Evolutionary conservation across 2,329 filamentous ascomycete genomes (phyloP).

Genomic region (Phoma sp.): DNA sequence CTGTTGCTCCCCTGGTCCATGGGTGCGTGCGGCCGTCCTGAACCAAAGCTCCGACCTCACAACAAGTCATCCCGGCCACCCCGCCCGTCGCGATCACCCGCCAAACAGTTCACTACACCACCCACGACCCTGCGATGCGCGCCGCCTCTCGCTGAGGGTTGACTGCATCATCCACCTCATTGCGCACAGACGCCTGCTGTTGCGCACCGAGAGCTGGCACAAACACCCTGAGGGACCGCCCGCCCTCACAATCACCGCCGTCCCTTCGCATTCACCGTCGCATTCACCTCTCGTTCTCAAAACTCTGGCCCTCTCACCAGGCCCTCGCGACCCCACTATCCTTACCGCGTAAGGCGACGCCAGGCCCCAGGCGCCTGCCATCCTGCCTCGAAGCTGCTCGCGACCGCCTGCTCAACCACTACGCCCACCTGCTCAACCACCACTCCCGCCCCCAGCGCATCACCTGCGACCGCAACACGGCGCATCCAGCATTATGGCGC

Average conservation of each 20-base stretch:
- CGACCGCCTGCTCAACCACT: slow-evolving; percentile 3
- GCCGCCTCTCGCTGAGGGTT: slow-evolving; percentile 12
- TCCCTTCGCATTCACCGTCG: slow-evolving; percentile 25
- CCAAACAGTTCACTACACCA: slow-evolving; percentile 6
- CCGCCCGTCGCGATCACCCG: slow-evolving; percentile 13
- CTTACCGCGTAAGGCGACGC: neutral
- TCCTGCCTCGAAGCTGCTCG: neutral
- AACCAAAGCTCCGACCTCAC: slow-evolving; percentile 19
- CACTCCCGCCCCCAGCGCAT: slow-evolving; percentile 1
- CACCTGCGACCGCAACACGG: slow-evolving; percentile 9
- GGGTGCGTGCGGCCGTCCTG: slow-evolving; percentile 12
- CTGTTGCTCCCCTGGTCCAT: slow-evolving; percentile 1
- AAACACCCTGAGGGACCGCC: slow-evolving; percentile 19
- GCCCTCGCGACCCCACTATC: slow-evolving; percentile 5
- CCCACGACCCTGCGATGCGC: slow-evolving; percentile 14
- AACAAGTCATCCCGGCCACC: slow-evolving; percentile 22
- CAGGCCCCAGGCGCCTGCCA: neutral
- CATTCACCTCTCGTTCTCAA: slow-evolving; percentile 13
- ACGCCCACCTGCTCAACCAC: slow-evolving; percentile 2
- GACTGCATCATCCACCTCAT: slow-evolving; percentile 11
- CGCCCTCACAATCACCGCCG: slow-evolving; percentile 18
- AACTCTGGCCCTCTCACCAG: slow-evolving; percentile 12
- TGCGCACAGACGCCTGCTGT: slow-evolving; percentile 17
- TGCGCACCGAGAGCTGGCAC: slow-evolving; percentile 21
- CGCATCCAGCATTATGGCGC: slow-evolving; percentile 29